Conservation (phyloP, 1,284 basidiomycete genomes). For the Polyporus tsugae region DNA sequence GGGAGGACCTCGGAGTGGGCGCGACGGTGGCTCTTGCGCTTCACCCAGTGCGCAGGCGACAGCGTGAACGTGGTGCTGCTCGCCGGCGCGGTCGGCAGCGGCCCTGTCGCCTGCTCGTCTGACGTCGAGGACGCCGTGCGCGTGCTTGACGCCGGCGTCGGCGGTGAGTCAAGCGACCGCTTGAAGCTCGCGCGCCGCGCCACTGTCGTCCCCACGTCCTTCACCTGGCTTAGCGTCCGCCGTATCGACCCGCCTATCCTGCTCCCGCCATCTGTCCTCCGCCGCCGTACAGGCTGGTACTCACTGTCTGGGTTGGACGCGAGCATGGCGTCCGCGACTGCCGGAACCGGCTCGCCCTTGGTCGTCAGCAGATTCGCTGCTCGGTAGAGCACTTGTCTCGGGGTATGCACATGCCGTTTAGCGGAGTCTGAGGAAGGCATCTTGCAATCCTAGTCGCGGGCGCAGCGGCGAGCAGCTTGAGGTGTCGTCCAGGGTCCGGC, state of each 20-base stretch:
- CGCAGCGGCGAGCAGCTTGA: conserved; percentile 16
- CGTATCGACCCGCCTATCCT: conserved; percentile 39
- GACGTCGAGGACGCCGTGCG: conserved; percentile 20
- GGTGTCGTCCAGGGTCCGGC: conserved; percentile 1
- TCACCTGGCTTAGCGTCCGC: conserved; percentile 39
- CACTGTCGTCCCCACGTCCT: conserved; percentile 35
- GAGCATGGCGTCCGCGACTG: conserved; percentile 33
- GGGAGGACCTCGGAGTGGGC: conserved; percentile 33
- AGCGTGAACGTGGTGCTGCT: conserved; percentile 23
- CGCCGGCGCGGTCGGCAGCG: conserved; percentile 8
- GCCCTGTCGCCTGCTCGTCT: background rate
- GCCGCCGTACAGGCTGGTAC: conserved; percentile 20
- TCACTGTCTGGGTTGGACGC: conserved; percentile 22
- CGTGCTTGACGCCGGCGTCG: conserved; percentile 18
- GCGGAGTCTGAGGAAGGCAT: conserved; percentile 1
- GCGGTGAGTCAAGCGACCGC: conserved; percentile 18
- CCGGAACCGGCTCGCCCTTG: conserved; percentile 38
- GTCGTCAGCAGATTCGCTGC: conserved; percentile 38
- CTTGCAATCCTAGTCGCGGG: background rate
- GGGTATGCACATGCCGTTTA: background rate
- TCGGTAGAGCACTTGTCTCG: conserved; percentile 26
- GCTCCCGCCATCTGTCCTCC: conserved; percentile 27
- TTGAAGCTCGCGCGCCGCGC: conserved; percentile 37
- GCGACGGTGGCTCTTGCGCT: conserved; percentile 32
- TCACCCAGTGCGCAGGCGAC: conserved; percentile 24